These are phyloP conservation scores for Grosmannia huntii DNA, from an alignment of 2,329 filamentous ascomycete species.

Conservation along the genomic window DNA sequence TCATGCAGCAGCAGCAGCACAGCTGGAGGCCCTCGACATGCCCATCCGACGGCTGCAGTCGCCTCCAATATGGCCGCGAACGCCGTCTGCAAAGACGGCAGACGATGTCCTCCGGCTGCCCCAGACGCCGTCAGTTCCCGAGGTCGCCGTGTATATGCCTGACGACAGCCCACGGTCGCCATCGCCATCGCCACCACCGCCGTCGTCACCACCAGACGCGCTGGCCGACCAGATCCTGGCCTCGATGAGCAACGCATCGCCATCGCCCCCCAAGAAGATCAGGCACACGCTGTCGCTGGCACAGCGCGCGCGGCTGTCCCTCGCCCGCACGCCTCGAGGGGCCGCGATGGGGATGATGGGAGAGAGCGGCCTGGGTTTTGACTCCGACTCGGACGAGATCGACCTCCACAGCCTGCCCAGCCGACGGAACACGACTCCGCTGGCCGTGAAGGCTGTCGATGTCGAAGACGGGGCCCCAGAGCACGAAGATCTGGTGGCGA, in stretches of 20 bases:
- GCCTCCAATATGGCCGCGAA: background rate
- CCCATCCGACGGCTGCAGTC: conserved; percentile 2
- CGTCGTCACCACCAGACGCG: conserved; percentile 28
- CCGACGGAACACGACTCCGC: conserved; percentile 15
- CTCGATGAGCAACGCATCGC: conserved; percentile 40
- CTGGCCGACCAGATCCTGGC: conserved; percentile 43
- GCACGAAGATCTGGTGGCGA: conserved; percentile 35
- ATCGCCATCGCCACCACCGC: background rate
- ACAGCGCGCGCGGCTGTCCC: conserved; percentile 71
- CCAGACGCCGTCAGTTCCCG: background rate
- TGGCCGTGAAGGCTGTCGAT: conserved; percentile 10
- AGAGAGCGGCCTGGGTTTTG: too few species aligned
- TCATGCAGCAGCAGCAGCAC: background rate
- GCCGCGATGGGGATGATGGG: conserved; percentile 3
- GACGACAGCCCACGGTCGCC: background rate
- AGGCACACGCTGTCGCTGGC: conserved; percentile 51
- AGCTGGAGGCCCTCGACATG: too few species aligned
- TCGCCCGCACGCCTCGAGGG: conserved; percentile 46
- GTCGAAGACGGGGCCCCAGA: conserved; percentile 5
- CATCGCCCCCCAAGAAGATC: conserved; percentile 46
- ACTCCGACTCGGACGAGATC: conserved; percentile 12
- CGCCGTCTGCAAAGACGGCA: background rate
- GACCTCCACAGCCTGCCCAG: background rate
- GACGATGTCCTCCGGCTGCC: background rate
- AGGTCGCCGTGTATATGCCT: background rate